These are phyloP conservation scores for Discostella stelligeroides DNA, from an alignment of 108 stramenopile species.

Conservation along the genomic window DNA sequence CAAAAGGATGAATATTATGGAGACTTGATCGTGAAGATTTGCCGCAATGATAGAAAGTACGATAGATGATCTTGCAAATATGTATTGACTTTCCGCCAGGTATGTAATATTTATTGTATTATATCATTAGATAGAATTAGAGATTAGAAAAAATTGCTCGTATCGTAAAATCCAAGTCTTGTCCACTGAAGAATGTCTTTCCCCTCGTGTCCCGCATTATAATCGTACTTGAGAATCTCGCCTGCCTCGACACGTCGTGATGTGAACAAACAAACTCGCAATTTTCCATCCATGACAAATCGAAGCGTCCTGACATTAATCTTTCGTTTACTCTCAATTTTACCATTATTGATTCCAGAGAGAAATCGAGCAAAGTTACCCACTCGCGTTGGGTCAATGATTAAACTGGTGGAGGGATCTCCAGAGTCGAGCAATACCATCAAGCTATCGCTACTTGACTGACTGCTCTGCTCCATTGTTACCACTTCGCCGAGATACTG, in stretches of 20 bases:
- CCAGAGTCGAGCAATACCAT: conserved; percentile 51
- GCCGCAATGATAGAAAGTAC: neutral
- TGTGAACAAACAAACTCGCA: conserved; percentile 51
- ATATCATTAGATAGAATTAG: too few relatives aligned
- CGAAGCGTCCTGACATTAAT: conserved; percentile 53
- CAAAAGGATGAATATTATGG: conserved; percentile 14
- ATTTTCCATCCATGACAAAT: conserved; percentile 45
- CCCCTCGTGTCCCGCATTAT: conserved; percentile 54
- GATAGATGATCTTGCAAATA: too few relatives aligned
- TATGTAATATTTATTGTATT: too few relatives aligned
- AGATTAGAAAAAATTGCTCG: conserved; percentile 53
- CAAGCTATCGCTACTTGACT: conserved; percentile 48
- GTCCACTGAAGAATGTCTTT: conserved; percentile 43
- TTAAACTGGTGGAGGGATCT: conserved; percentile 40
- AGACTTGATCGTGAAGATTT: conserved; percentile 12
- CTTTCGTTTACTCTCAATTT: conserved; percentile 44
- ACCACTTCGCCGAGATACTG: conserved; percentile 55
- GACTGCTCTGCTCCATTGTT: conserved; percentile 44
- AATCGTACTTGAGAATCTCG: conserved; percentile 56
- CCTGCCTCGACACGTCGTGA: conserved; percentile 46
- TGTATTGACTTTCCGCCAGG: too few relatives aligned
- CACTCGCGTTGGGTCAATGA: conserved; percentile 51
- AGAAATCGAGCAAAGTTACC: conserved; percentile 56
- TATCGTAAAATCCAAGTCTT: conserved; percentile 57
- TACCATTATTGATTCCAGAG: conserved; percentile 55